Conservation (phyloP, 2,329 filamentous ascomycete genomes). For the Botrytis porri region DNA sequence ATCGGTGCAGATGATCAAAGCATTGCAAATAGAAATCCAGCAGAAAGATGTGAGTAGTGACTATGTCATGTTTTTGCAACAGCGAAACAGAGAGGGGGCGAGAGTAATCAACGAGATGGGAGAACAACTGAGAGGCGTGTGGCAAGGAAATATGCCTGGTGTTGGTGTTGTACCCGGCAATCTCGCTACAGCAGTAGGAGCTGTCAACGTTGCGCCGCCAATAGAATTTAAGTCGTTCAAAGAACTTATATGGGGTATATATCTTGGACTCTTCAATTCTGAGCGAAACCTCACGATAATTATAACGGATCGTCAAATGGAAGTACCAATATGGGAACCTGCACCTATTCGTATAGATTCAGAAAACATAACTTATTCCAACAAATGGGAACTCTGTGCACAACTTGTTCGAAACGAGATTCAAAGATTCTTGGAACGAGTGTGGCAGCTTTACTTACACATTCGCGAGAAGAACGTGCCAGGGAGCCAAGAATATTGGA, state of each 20-base stretch:
- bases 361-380: not conserved
- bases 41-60: conserved; percentile 17
- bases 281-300: conserved; percentile 10
- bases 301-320: conserved; percentile 7
- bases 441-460: not conserved
- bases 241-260: conserved; percentile 9
- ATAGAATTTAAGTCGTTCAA: conserved; percentile 12
- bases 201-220: conserved; percentile 4
- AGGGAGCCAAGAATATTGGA: conserved; percentile 14
- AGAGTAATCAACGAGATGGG: conserved; percentile 15
- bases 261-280: conserved; percentile 17
- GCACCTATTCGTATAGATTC: conserved; percentile 3
- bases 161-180: not conserved
- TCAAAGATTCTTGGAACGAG: not conserved
- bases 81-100: conserved; percentile 11
- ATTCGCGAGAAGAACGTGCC: not conserved
- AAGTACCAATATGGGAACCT: conserved; percentile 6
- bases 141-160: conserved; percentile 5
- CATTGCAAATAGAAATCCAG: conserved; percentile 1
- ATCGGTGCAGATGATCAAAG: conserved; percentile 6
- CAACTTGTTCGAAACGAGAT: conserved; percentile 10
- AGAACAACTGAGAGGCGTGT: conserved; percentile 1
- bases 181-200: not conserved
- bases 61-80: conserved; percentile 19
- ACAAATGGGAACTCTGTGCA: conserved; percentile 13